phyloP scores from a whole-genome alignment of 192 early-diverging fungal genomes.

The Gaertneriomyces sp. region DNA sequence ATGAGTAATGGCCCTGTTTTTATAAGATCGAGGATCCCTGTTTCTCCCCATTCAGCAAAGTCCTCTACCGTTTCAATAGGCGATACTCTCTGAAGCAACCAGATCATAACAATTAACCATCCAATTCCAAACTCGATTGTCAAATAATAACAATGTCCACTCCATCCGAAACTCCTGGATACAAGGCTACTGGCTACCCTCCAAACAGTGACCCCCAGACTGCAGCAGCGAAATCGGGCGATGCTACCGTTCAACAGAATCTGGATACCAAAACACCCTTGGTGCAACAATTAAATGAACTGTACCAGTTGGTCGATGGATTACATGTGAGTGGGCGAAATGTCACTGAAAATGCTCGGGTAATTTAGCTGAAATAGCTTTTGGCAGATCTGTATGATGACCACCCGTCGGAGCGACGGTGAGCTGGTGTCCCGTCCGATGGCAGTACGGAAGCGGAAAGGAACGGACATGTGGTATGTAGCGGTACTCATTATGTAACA shows the following conservation, averaged over 20 bases:
- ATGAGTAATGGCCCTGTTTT: too few relatives aligned
- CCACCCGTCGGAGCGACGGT: slow-evolving; percentile 38
- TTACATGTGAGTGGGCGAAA: slow-evolving; percentile 19
- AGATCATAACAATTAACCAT: too few relatives aligned
- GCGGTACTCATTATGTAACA: neutral
- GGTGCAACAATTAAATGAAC: slow-evolving; percentile 32
- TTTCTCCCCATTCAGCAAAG: too few relatives aligned
- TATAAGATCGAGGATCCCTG: too few relatives aligned
- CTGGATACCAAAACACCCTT: neutral
- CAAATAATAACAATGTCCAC: too few relatives aligned
- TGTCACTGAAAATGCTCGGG: neutral
- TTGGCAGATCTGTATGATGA: slow-evolving; percentile 41
- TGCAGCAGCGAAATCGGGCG: neutral
- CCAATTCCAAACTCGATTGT: too few relatives aligned
- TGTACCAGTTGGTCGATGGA: slow-evolving; percentile 45
- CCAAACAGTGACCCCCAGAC: neutral
- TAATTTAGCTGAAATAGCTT: neutral
- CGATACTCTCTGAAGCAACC: too few relatives aligned
- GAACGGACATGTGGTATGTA: slow-evolving; percentile 39
- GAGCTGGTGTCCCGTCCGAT: slow-evolving; percentile 35
- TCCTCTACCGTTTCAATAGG: too few relatives aligned
- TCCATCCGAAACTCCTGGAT: too few relatives aligned
- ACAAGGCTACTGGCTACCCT: too few relatives aligned
- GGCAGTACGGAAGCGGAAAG: slow-evolving; percentile 13
- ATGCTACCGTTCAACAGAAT: neutral